These are phyloP conservation scores for Nidula niveotomentosa DNA, from an alignment of 1,284 basidiomycete species.

Conservation along the genomic window DNA sequence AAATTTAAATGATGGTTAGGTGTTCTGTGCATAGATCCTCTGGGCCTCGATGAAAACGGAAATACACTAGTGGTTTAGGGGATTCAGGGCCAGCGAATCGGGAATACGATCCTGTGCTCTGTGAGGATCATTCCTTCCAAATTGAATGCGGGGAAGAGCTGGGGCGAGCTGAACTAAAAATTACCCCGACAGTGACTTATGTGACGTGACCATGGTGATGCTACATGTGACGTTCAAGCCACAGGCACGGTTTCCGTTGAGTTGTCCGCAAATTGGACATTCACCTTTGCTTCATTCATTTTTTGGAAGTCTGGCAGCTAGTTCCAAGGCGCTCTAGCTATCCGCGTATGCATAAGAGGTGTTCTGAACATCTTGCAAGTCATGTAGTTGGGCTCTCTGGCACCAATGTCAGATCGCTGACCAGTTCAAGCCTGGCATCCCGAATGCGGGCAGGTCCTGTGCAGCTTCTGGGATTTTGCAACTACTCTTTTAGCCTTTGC, in stretches of 20 bases:
- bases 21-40: background rate
- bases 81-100: background rate
- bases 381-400: slow-evolving; percentile 41
- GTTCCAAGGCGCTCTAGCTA: slow-evolving; percentile 5
- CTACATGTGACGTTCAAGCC: background rate
- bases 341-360: slow-evolving; percentile 51
- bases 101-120: background rate
- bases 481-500: background rate
- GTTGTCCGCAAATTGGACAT: too few species aligned
- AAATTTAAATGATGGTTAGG: background rate
- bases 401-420: slow-evolving; percentile 5
- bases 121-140: background rate
- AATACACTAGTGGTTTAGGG: background rate
- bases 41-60: background rate
- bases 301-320: background rate
- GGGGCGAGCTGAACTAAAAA: background rate
- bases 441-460: background rate
- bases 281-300: background rate
- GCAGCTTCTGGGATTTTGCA: background rate
- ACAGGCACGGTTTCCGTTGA: background rate
- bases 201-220: background rate
- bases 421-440: slow-evolving; percentile 1
- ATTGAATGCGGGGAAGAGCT: background rate
- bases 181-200: background rate
- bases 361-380: slow-evolving; percentile 29